Percentiles rank a stretch among this genome's conserved stretches.
phyloP scores from a whole-genome alignment of 75 land plant species.

The Pinus taeda region DNA sequence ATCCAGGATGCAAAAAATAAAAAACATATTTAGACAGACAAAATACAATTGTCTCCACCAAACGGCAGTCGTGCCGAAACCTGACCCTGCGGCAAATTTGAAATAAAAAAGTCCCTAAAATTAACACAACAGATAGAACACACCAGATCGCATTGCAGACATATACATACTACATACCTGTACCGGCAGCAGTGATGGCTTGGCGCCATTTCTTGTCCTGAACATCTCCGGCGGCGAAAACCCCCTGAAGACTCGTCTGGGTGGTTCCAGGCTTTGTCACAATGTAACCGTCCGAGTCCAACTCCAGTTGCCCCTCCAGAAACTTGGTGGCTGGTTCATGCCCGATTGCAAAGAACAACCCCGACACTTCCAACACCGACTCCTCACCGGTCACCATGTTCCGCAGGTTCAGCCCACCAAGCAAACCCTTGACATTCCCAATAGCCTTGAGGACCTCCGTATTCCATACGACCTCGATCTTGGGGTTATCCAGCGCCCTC shows the following conservation, averaged over 20 bases:
- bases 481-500: constrained; percentile 70
- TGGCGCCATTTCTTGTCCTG: constrained; percentile 98
- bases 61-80: no score
- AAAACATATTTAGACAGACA: no score
- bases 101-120: no score
- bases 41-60: no score
- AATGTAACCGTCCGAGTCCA: constrained; percentile 81
- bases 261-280: constrained; percentile 87
- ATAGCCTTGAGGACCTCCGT: constrained; percentile 68
- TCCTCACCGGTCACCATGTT: constrained; percentile 57
- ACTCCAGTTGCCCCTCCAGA: constrained; percentile 72
- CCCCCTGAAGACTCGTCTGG: constrained; percentile 74
- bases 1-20: no score
- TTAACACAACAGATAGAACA: no score
- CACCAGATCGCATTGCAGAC: no score
- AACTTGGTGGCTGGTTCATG: constrained; percentile 97
- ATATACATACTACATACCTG: constrained; percentile 33
- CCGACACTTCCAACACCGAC: constrained; percentile 19
- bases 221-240: constrained; percentile 96
- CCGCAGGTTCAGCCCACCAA: constrained; percentile 71
- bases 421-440: constrained; percentile 37
- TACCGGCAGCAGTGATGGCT: constrained; percentile 93
- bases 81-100: no score
- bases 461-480: constrained; percentile 88
- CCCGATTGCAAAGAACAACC: constrained; percentile 95